Evolutionary conservation across 768 basidiomycete genomes (phyloP).

Genomic region (Boletellus emodensis): DNA sequence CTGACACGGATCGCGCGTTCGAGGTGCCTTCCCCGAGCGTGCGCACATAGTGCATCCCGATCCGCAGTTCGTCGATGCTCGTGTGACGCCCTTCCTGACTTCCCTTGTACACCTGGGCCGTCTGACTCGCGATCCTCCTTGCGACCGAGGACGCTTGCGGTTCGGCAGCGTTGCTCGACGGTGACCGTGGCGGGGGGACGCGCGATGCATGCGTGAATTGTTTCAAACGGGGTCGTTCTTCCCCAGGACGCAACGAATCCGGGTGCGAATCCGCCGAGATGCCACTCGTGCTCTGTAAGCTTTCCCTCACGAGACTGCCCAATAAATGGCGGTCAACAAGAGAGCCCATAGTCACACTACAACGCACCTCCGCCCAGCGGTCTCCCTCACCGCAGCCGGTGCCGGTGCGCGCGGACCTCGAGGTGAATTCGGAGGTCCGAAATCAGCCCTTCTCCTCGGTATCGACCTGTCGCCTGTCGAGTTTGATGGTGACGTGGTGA

Average conservation of each 20-base stretch:
- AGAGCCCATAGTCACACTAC: not conserved
- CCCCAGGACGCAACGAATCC: conserved; percentile 26
- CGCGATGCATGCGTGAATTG: conserved; percentile 68
- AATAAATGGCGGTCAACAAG: conserved; percentile 18
- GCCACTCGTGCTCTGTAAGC: conserved; percentile 42
- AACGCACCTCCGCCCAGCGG: conserved; percentile 21
- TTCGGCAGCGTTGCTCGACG: conserved; percentile 21
- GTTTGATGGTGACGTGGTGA: conserved; percentile 54
- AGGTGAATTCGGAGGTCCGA: conserved; percentile 55
- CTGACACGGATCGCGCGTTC: conserved; percentile 32
- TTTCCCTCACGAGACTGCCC: conserved; percentile 47
- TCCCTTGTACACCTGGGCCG: conserved; percentile 53
- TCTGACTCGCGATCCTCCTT: conserved; percentile 57
- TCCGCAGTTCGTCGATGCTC: conserved; percentile 61
- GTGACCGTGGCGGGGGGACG: conserved; percentile 57
- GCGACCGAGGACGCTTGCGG: conserved; percentile 24
- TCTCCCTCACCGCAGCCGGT: conserved; percentile 20
- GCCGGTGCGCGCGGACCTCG: conserved; percentile 30
- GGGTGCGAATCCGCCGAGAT: conserved; percentile 35
- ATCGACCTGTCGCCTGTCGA: conserved; percentile 65
- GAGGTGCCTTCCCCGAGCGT: conserved; percentile 55
- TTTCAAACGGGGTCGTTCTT: conserved; percentile 56
- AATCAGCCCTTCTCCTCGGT: conserved; percentile 65
- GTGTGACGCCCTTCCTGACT: conserved; percentile 31
- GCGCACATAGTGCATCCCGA: conserved; percentile 68